Base-by-base conservation (phyloP, 106 monocot species). In the Apostasia ramifera region DNA sequence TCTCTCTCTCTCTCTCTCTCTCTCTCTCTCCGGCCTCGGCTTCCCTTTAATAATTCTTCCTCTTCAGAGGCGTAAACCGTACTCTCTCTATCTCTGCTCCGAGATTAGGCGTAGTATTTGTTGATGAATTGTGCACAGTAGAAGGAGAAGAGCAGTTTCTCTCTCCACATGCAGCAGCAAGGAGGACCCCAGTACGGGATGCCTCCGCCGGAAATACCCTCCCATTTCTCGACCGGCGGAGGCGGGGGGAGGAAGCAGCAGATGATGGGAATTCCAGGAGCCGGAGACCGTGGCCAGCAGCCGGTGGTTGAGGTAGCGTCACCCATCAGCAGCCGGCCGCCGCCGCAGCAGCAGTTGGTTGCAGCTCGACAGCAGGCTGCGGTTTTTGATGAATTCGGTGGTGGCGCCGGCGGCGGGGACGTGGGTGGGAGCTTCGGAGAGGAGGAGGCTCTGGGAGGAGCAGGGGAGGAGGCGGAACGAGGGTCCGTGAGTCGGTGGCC, bases 401-500 rank as follows among this genome's bases (percentile, higher is more conserved):
- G 74, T 42, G 77, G 40, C 40, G 45, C 44, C 47, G 77, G 40
- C 40, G 45, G 49, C 13, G 76, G 44, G 7, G 62, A 10, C 15
- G 49, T 9, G 38, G 10, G 15, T 15, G 45, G 63, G 48, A 57
- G 53, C 15, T 80, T 76, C 61, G 59, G 59, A 1, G 81, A 71
- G 6, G 88, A 83, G 1, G 86, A 87, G 12, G 70, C 61, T 47
- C 55, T 70, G 13, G 62, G 73, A n/a, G 83, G 72, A 8, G 81
- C 76, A 15, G 86, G 79, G 40, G 67, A 53, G 7, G 9, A 55
- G 4, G 70, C n/a, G 73, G 85, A 40, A 66, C 59, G 9, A 57
- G n/a, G 50, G 9, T 12, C 75, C 1, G 85, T 82, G 1, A 89
- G 80, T 80, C 82, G 89, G 62, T 89, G 89, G 89, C 89, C 89